Evolutionary conservation across 805 yeast genomes (phyloP).

Genomic region (Cyberlindnera xylosilytica): DNA sequence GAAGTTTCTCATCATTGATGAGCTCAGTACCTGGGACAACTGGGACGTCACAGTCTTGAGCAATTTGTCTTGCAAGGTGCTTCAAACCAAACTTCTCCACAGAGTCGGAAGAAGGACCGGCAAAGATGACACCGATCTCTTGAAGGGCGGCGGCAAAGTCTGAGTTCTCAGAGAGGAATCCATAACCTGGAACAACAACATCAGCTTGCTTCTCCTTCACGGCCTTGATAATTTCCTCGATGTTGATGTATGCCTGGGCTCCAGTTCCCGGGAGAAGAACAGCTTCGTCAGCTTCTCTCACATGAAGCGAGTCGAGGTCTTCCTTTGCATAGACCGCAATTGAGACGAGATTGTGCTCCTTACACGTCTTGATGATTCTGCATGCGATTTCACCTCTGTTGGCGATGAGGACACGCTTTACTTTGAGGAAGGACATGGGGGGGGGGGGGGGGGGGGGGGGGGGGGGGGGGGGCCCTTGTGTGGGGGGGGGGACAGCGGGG

Average conservation of each 20-base stretch:
- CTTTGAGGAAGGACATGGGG: background rate
- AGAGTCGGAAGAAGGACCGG: conserved; percentile 95
- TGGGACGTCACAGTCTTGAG: conserved; percentile 85
- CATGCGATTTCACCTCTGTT: conserved; percentile 98
- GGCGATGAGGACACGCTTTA: conserved; percentile 84
- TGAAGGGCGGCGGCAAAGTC: conserved; percentile 88
- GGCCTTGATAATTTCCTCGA: conserved; percentile 80
- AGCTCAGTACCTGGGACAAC: conserved; percentile 94
- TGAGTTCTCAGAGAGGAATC: conserved; percentile 93
- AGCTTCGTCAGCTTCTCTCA: conserved; percentile 73
- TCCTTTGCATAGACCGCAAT: conserved; percentile 89
- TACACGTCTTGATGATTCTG: conserved; percentile 82
- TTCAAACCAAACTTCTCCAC: conserved; percentile 87
- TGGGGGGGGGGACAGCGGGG: too few relatives aligned
- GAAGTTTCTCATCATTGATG: conserved; percentile 66
- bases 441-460: too few relatives aligned
- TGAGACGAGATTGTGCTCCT: conserved; percentile 68
- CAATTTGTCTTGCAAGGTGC: conserved; percentile 94
- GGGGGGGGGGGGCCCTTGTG: too few relatives aligned
- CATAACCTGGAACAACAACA: conserved; percentile 96
- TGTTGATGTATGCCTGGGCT: conserved; percentile 82
- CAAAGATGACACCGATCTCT: conserved; percentile 79
- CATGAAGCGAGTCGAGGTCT: conserved; percentile 87
- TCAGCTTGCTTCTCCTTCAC: conserved; percentile 80
- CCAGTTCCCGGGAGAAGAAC: conserved; percentile 81